Base-by-base conservation (phyloP, 306 rosid species). In the Prunus fruticosa region DNA sequence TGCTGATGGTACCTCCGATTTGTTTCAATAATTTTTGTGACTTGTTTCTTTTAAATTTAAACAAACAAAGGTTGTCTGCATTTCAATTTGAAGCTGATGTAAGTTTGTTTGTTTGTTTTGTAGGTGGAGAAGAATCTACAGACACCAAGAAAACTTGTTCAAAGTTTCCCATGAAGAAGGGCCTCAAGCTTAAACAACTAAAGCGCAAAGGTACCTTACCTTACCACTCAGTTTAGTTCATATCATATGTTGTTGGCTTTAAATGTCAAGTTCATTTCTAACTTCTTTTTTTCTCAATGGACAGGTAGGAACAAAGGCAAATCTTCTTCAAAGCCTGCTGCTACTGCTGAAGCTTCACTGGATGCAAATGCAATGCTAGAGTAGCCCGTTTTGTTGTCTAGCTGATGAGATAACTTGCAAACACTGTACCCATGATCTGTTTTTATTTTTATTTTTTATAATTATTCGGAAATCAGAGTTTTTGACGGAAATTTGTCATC, bases 241-340 rank as follows among this genome's bases (percentile, higher is more conserved):
- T 14, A 5, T 50, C 11, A 13, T 32, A 13, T 50, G n/a, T 11
- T 68, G 60, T 2, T 27, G 5, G 6, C 62, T 64, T 5, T 34
- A 34, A 34, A 34, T 34, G 38, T 5, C 38, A 34, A 5, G 38
- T 32, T 32, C 7, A 32, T 32, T 32, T 32, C 6, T 32, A 32
- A 32, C 38, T 32, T 32, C 28, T 27, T 27, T 32, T 67, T 41
- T 51, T 69, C 3, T 41, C 20, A 34, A 70, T 43, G 81, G 60
- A 53, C 91, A 89, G 96, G 86, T 60, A 88, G 83, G 84, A 82
- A 74, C 76, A 92, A 87, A 81, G 76, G 87, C 49, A 92, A 88
- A 76, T 72, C 86, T 53, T 67, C 84, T n/a, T 34, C 38, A 85
- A 41, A 64, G 72, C 84, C 87, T 64, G 76, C 53, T 56, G 23